Base-by-base conservation (phyloP, 1,284 basidiomycete genomes). In the Malassezia restricta region DNA sequence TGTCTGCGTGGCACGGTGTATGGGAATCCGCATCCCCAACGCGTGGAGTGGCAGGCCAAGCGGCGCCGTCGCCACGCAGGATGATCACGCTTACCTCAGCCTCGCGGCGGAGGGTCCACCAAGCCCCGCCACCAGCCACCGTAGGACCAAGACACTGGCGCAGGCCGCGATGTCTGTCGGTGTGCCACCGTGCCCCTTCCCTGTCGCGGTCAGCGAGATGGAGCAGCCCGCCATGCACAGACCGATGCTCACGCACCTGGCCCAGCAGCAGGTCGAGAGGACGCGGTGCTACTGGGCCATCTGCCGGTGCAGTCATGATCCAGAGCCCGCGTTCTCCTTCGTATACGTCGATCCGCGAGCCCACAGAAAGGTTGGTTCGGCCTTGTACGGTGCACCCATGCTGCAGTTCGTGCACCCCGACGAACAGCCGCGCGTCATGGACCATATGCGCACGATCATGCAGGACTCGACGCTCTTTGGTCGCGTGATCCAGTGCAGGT, bases 401-500 rank as follows among this genome's bases (percentile, higher is more conserved):
- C 79, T 94, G 57, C 79, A 82, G 52, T 91, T 87, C 69, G 86
- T 95, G 39, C 89, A 94, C 68, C 88, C 88, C 24, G 85, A 86
- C 52, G 91, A 95, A 68, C 81, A 84, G 54, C 52, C 58, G 2
- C 59, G 58, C 24, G 65, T 62, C 3, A 37, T 27, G 15, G 54
- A 53, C 35, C 87, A 92, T 76, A 78, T 94, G 40, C 79, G 80
- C 42, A 81, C 80, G 57, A 87, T 90, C 6, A 79, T 92, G 54
- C 79, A 84, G 54, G 82, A 80, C 62, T 81, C 83, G 64, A 87
- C 86, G 11, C 77, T 91, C 51, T 87, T 92, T 74, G 90, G 90
- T 47, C 90, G 83, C 57, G 87, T 94, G 47, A 92, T 89, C 43
- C 82, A 88, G 83, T 77, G 79, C 35, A 76, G 78, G 3, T 79